A percentile compares a stretch with the other conserved stretches of the same genome.
These are phyloP conservation scores for Solanum dulcamara DNA, from an alignment of 257 asterid species.

Conservation along the genomic window DNA sequence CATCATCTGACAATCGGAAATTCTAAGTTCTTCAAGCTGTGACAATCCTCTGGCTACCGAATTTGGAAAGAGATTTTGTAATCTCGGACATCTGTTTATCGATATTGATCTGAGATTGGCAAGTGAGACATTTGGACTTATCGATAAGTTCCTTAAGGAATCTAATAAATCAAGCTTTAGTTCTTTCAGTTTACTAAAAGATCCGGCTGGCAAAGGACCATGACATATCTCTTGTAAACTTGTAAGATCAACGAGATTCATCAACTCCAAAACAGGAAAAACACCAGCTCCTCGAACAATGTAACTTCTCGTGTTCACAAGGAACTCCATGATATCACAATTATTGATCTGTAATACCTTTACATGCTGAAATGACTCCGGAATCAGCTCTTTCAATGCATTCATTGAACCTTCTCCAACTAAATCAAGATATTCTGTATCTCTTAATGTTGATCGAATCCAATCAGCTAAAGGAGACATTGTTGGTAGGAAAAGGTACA, in stretches of 20 bases:
- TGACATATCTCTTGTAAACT: background rate
- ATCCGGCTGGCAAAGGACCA: conserved; percentile 4
- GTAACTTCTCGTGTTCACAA: background rate
- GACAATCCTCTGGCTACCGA: conserved; percentile 9
- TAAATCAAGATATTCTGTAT: background rate
- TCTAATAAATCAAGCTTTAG: conserved; percentile 1
- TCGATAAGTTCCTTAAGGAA: background rate
- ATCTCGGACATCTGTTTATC: conserved; percentile 2
- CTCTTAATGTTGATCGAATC: background rate
- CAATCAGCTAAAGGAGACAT: background rate
- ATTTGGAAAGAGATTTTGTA: conserved; percentile 5
- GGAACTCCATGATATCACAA: background rate
- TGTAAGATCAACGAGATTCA: background rate
- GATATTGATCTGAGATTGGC: conserved; percentile 2
- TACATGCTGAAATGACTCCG: background rate
- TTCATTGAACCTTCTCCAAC: background rate
- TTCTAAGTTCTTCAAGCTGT: conserved; percentile 13
- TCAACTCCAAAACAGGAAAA: conserved; percentile 2
- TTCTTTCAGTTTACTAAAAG: conserved; percentile 4
- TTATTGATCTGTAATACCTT: conserved; percentile 1
- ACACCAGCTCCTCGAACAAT: background rate
- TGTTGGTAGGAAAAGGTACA: conserved; percentile 3
- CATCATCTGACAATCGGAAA: conserved; percentile 9
- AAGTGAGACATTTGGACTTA: background rate
- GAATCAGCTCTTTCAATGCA: background rate